Base-by-base conservation (phyloP, 1,284 basidiomycete genomes). In the Pholiota adiposa region DNA sequence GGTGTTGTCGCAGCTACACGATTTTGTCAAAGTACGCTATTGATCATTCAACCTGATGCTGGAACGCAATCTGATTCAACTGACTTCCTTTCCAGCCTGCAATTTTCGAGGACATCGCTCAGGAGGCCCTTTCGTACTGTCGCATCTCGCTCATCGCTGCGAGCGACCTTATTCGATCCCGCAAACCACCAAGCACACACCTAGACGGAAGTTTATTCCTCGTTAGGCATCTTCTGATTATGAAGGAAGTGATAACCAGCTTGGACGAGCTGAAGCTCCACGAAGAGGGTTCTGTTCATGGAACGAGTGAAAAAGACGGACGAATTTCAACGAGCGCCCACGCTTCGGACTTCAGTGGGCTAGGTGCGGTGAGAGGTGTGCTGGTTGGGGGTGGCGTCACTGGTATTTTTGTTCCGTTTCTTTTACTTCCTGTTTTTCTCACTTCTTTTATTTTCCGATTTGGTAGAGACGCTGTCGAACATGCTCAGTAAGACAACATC, bases 41-140 rank as follows among this genome's bases (percentile, higher is more conserved):
- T 8, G n/a, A n/a, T 38, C 54, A 31, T 55, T 12, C 14, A 27
- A 14, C 12, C 27, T 27, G 18, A 9, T 27, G n/a, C n/a, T n/a
- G n/a, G n/a, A n/a, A n/a, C 27, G 16, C 6, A 2, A 52, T 38
- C 5, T 48, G n/a, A 55, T 46, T 23, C 36, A 29, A 3, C 11
- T 54, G 5, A 38, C 51, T 51, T n/a, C 16, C 14, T 31, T 11
- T 60, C 23, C 59, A 96, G 94, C 87, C 90, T 16, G 89, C 88
- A 1, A 96, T 97, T 61, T 98, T 97, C 64, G 90, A 94, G 68
- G 96, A 97, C 70, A 91, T 97, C 48, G 94, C 96, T 0, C 92
- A 94, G 72, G 95, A 97, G 75, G 93, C 94, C 0, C 83, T 97
- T 33, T 81, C 83, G 14, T 79, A 94, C 3, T 96, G 94, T 71